A percentile compares a stretch with the other conserved stretches of the same genome.
Evolutionary conservation across 2,329 filamentous ascomycete genomes (phyloP).

Genomic region (Microcyclospora tardicrescens): DNA sequence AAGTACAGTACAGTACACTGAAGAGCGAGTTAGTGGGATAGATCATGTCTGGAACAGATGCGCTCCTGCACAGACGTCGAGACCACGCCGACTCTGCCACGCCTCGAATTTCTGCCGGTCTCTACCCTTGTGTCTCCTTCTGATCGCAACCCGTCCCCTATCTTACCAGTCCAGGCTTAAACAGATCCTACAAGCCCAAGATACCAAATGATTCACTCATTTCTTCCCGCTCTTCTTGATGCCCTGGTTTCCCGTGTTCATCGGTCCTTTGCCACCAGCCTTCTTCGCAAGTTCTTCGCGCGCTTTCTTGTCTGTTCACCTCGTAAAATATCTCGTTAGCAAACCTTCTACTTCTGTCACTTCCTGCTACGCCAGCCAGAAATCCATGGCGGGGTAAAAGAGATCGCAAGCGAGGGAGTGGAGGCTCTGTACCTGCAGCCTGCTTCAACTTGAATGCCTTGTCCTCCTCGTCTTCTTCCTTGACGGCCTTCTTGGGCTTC

Average conservation of each 20-base stretch:
- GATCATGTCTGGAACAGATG: no score
- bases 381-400: no score
- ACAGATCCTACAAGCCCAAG: no score
- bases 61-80: no score
- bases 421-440: slow-evolving; percentile 52
- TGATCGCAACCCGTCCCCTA: no score
- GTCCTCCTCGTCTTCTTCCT: slow-evolving; percentile 77
- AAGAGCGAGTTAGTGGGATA: no score
- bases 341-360: background rate
- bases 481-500: slow-evolving; percentile 67
- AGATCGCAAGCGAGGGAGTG: background rate
- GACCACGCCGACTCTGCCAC: no score
- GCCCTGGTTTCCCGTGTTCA: slow-evolving; percentile 72
- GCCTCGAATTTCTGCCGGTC: no score
- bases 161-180: no score
- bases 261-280: slow-evolving; percentile 71
- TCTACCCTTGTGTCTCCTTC: no score
- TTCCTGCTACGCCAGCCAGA: background rate
- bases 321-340: background rate
- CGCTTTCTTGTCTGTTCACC: slow-evolving; percentile 49
- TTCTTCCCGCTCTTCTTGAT: slow-evolving; percentile 99
- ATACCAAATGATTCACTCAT: slow-evolving; percentile 32
- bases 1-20: no score
- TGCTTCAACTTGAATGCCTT: slow-evolving; percentile 72
- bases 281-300: slow-evolving; percentile 74